Evolutionary conservation across 2,329 filamentous ascomycete genomes (phyloP), one percentile per base, ranked within the genome.

Genomic region (Atkinsonella hypoxylon): DNA sequence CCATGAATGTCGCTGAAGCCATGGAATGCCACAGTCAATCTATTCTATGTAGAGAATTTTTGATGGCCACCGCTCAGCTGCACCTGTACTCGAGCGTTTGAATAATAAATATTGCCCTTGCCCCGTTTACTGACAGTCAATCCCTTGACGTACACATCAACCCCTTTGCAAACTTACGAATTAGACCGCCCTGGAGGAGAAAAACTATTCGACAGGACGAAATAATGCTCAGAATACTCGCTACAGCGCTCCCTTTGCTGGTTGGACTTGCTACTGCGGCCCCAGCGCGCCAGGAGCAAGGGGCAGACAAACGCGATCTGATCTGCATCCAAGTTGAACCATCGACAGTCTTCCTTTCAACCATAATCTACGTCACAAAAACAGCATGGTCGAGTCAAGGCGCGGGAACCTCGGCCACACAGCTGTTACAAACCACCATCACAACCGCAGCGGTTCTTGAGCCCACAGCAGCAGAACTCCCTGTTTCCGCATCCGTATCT

Each of bases 231-330:
- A 56, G 55, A 22, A 44, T 50, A 41, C 48, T 65, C 31, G 32
- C 62, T 31, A 44, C 55, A 3, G 49, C 53, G 17, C 55, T 58
- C 42, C 58, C 60, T 12, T 53, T 65, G 12, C 54, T 65, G 59
- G 60, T 58, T 31, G 55, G 57, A 44, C 45, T 53, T 45, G 58
- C 51, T 7, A 30, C 58, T 32, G 61, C 57, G 38, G 55, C 51
- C 26, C 57, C 58, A 6, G 43, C 39, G 15, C 45, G 18, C 1
- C 47, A 26, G 18, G 15, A 41, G 30, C 20, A 41, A 31, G 40
- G 22, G 10, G 40, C 18, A 17, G 32, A 39, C 40, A 50, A 38
- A 15, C 40, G 41, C 17, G 41, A 49, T 22, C 41, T 36, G n/a
- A 26, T 49, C 15, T 50, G 48, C 32, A 9, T 40, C 22, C 15